phyloP scores from a whole-genome alignment of 2,329 filamentous ascomycete species.

The Aspergillus brasiliensis region DNA sequence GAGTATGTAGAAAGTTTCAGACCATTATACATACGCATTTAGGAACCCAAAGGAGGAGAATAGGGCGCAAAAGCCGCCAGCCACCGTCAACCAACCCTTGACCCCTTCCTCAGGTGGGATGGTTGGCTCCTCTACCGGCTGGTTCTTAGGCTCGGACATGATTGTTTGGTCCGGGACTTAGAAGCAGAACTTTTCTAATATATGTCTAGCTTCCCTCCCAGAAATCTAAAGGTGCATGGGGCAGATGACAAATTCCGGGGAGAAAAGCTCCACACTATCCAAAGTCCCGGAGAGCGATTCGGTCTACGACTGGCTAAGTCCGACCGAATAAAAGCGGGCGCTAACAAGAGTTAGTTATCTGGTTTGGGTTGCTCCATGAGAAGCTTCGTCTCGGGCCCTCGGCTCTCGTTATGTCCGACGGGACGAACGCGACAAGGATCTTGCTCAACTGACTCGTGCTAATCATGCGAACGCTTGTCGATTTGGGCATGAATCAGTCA shows the following conservation, averaged over 20 bases:
- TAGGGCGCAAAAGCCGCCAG: slow-evolving; percentile 32
- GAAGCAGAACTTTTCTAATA: neutral
- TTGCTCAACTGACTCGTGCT: neutral
- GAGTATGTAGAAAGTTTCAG: too few relatives aligned
- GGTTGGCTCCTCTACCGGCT: neutral
- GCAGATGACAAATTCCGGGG: neutral
- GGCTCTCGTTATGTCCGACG: neutral
- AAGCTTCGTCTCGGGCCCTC: neutral
- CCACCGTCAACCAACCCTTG: slow-evolving; percentile 44
- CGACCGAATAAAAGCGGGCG: neutral
- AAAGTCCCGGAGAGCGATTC: neutral
- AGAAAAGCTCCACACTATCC: neutral
- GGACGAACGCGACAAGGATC: neutral
- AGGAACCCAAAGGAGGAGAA: slow-evolving; percentile 4
- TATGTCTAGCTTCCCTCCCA: neutral
- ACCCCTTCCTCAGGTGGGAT: slow-evolving; percentile 35
- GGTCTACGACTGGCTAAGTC: neutral
- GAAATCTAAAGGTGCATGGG: neutral
- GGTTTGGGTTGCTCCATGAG: neutral
- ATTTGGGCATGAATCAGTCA: neutral
- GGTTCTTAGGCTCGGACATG: neutral
- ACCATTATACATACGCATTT: neutral
- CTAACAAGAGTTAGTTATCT: neutral
- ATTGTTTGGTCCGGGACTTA: neutral
- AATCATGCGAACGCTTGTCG: neutral